Evolutionary conservation across 495 filamentous ascomycete species (phyloP).

Genomic region (Neurospora intermedia): DNA sequence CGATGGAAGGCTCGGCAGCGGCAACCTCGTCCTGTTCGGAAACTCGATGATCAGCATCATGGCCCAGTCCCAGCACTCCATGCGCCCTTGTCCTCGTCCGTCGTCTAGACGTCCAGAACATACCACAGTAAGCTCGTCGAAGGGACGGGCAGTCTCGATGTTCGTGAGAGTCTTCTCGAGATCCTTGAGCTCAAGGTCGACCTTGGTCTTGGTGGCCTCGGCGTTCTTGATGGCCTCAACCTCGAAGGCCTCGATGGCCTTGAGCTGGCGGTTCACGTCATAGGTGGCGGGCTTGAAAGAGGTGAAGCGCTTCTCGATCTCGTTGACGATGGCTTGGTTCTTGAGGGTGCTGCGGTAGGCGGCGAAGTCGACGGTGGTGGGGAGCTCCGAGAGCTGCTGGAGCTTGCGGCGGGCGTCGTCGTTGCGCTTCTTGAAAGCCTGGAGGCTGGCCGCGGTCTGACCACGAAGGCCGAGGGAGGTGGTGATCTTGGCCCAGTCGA

Average conservation of each 20-base stretch:
- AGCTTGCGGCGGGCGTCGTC: slow-evolving; percentile 95
- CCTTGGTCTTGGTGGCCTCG: slow-evolving; percentile 86
- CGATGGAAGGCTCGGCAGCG: slow-evolving; percentile 85
- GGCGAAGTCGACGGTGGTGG: slow-evolving; percentile 80
- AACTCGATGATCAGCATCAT: slow-evolving; percentile 10
- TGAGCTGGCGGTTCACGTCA: slow-evolving; percentile 83
- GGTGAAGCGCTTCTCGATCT: slow-evolving; percentile 90
- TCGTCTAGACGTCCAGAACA: slow-evolving; percentile 18
- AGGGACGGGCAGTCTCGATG: slow-evolving; percentile 91
- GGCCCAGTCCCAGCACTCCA: neutral
- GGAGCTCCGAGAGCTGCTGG: slow-evolving; percentile 60
- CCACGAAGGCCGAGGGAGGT: slow-evolving; percentile 91
- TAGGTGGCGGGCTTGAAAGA: slow-evolving; percentile 83
- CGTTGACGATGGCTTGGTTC: slow-evolving; percentile 87
- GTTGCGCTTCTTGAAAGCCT: slow-evolving; percentile 98
- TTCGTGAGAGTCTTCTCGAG: slow-evolving; percentile 89
- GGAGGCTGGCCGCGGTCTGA: slow-evolving; percentile 78
- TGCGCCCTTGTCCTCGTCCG: neutral
- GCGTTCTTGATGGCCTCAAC: slow-evolving; percentile 93
- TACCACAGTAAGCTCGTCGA: slow-evolving; percentile 97
- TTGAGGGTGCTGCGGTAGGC: slow-evolving; percentile 86
- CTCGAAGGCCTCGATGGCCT: slow-evolving; percentile 97
- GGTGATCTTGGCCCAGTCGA: slow-evolving; percentile 93
- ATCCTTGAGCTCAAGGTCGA: slow-evolving; percentile 85
- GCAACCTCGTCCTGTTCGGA: slow-evolving; percentile 76